These are phyloP conservation scores for Orobanche coerulescens DNA, from an alignment of 257 asterid species.

Conservation along the genomic window DNA sequence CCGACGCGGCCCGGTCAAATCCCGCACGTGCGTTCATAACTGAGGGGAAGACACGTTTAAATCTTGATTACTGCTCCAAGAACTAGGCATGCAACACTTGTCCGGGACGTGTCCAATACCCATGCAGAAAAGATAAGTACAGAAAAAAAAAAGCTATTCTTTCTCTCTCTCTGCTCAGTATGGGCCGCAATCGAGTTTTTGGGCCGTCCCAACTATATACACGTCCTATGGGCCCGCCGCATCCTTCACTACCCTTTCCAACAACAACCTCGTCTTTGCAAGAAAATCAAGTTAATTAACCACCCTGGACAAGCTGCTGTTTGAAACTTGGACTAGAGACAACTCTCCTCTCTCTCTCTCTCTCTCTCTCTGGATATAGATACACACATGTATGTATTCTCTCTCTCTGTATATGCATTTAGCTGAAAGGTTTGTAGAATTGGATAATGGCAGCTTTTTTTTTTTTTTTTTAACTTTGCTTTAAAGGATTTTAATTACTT, in stretches of 20 bases:
- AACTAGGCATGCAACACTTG: constrained; percentile 29
- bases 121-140: constrained; percentile 18
- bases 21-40: constrained; percentile 9
- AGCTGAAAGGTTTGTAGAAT: not conserved
- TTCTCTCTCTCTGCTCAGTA: not conserved
- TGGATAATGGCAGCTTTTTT: not conserved
- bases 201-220: constrained; percentile 6
- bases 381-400: not conserved
- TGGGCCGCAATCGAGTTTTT: constrained; percentile 4
- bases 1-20: not conserved
- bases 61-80: not conserved
- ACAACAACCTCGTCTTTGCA: not conserved
- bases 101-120: constrained; percentile 33
- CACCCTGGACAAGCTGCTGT: not conserved
- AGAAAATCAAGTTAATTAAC: not conserved
- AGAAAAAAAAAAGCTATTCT: not conserved
- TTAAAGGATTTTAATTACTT: too few species aligned
- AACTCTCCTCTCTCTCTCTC: not conserved
- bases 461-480: too few species aligned
- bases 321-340: not conserved
- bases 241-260: not conserved
- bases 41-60: constrained; percentile 34
- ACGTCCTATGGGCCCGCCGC: not conserved
- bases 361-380: not conserved
- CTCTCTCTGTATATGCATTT: not conserved